phyloP scores from a whole-genome alignment of 1,284 basidiomycete genomes.

The Flammula alnicola region DNA sequence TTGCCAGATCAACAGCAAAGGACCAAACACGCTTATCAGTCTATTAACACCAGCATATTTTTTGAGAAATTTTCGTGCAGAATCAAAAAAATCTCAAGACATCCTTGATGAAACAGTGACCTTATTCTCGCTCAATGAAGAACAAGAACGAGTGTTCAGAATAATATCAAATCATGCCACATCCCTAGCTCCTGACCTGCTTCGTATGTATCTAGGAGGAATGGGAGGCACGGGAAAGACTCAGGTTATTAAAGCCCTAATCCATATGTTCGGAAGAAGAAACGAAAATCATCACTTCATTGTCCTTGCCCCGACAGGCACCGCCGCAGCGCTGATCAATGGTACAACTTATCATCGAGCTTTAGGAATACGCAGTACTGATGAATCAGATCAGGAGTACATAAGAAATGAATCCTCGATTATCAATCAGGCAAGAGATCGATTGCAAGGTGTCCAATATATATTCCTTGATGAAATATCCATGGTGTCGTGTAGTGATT shows the following conservation, averaged over 20 bases:
- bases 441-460: constrained; percentile 29
- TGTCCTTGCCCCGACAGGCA: constrained; percentile 39
- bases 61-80: not conserved
- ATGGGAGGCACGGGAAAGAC: constrained; percentile 49
- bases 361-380: constrained; percentile 15
- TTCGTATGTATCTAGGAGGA: constrained; percentile 43
- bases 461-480: constrained; percentile 34
- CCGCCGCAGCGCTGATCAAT: constrained; percentile 36
- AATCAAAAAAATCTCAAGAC: not conserved
- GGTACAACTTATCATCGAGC: constrained; percentile 42
- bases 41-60: not conserved
- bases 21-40: not conserved
- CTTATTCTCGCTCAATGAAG: constrained; percentile 31
- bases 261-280: constrained; percentile 27
- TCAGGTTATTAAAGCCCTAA: constrained; percentile 30
- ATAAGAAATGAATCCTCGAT: constrained; percentile 5
- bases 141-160: constrained; percentile 39
- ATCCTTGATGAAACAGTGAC: constrained; percentile 13
- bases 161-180: constrained; percentile 38
- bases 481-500: constrained; percentile 27
- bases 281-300: constrained; percentile 32
- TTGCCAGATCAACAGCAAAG: too few relatives aligned
- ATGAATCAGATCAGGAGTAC: not conserved
- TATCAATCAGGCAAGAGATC: constrained; percentile 9
- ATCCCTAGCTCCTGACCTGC: not conserved